These are phyloP conservation scores for Nicotiana tomentosiformis DNA, from an alignment of 257 asterid genomes.

Conservation along the genomic window DNA sequence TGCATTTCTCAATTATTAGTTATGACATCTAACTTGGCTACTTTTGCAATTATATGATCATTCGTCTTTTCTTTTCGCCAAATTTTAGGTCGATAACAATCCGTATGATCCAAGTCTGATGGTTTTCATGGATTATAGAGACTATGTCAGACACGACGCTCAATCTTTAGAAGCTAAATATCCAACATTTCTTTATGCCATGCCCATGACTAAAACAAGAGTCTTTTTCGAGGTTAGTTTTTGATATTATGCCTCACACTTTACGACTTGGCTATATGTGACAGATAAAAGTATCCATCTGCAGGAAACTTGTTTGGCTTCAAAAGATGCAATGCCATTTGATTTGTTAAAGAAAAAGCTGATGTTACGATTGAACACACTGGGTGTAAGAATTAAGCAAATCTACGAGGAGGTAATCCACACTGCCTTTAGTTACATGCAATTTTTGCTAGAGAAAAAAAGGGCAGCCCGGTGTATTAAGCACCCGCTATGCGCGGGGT, in stretches of 20 bases:
- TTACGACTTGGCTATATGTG: not conserved
- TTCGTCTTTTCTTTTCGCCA: not conserved
- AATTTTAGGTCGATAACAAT: slow-evolving; percentile 80
- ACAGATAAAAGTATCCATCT: slow-evolving; percentile 11
- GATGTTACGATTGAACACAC: slow-evolving; percentile 71
- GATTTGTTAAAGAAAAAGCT: slow-evolving; percentile 74
- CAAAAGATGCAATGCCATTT: slow-evolving; percentile 95
- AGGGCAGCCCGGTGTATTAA: too few species aligned
- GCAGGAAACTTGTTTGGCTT: slow-evolving; percentile 98
- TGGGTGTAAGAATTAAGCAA: slow-evolving; percentile 75
- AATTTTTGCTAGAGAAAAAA: not conserved
- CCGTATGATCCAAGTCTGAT: slow-evolving; percentile 87
- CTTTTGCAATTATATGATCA: not conserved
- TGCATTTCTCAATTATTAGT: not conserved
- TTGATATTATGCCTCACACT: not conserved
- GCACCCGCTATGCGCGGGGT: too few species aligned
- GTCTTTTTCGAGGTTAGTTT: slow-evolving; percentile 85
- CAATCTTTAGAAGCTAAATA: slow-evolving; percentile 56
- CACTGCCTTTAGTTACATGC: not conserved
- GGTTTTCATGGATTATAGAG: slow-evolving; percentile 99
- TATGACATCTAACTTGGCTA: not conserved
- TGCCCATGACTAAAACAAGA: slow-evolving; percentile 83
- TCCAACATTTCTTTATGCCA: slow-evolving; percentile 97
- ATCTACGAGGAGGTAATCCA: slow-evolving; percentile 79
- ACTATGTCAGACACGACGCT: slow-evolving; percentile 42